Percentiles rank a stretch among this genome's conserved stretches.
Evolutionary conservation across 2,329 filamentous ascomycete genomes (phyloP).

Genomic region (Colletotrichum echinochloae): DNA sequence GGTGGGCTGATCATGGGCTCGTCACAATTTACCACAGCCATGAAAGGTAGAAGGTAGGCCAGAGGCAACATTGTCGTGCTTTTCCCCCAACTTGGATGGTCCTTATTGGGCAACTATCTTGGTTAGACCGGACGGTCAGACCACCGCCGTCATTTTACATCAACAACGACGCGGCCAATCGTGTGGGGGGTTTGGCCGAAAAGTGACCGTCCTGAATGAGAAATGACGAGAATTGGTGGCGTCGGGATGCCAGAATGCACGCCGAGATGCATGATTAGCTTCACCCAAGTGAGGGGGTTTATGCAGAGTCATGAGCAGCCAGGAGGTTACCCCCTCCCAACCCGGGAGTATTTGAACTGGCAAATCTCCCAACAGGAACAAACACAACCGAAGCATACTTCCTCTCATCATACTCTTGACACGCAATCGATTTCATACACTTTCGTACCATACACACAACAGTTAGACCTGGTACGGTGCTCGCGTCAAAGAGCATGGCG

Average conservation of each 20-base stretch:
- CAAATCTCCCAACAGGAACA: background rate
- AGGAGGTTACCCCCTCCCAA: constrained; percentile 19
- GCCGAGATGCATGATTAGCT: constrained; percentile 33
- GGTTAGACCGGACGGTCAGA: background rate
- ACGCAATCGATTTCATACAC: no score
- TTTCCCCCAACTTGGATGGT: background rate
- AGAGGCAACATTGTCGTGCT: background rate
- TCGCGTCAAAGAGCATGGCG: constrained; percentile 43
- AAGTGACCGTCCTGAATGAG: background rate
- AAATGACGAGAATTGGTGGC: constrained; percentile 10
- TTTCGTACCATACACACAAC: background rate
- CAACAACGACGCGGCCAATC: background rate
- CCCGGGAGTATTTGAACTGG: constrained; percentile 11
- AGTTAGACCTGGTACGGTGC: constrained; percentile 28
- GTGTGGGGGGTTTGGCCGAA: background rate
- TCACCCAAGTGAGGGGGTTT: constrained; percentile 32
- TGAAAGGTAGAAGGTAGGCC: background rate
- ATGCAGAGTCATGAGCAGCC: constrained; percentile 3
- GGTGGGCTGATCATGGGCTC: background rate
- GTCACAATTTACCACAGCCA: background rate
- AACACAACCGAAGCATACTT: no score
- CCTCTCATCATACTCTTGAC: background rate
- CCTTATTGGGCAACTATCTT: background rate
- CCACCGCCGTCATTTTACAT: background rate
- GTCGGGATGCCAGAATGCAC: constrained; percentile 3